phyloP scores from a whole-genome alignment of 2,329 filamentous ascomycete species.

The Microdochium trichocladiopsis region DNA sequence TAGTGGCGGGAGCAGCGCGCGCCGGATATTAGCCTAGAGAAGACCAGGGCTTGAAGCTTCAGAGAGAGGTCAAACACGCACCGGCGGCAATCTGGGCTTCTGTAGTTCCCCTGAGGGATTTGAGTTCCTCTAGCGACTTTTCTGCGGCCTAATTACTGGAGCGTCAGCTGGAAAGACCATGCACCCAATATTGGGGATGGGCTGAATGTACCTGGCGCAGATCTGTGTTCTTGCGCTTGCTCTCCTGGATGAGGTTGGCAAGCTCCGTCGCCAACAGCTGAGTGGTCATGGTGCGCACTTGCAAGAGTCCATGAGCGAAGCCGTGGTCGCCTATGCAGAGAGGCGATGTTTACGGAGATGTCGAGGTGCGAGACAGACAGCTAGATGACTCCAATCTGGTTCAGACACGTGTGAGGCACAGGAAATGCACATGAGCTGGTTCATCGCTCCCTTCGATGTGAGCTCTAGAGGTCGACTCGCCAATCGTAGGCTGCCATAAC shows the following conservation, averaged over 20 bases:
- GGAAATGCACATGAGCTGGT: background rate
- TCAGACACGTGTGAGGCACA: background rate
- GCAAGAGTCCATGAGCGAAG: conserved; percentile 13
- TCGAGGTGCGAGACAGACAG: no score
- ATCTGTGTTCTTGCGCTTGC: conserved; percentile 89
- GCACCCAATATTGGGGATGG: no score
- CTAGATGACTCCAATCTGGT: no score
- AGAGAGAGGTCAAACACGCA: conserved; percentile 27
- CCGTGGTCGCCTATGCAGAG: background rate
- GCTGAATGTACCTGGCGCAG: conserved; percentile 61
- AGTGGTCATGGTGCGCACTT: conserved; percentile 65
- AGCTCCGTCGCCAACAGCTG: conserved; percentile 86
- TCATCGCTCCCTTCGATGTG: no score
- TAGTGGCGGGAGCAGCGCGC: conserved; percentile 11
- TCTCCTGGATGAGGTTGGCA: conserved; percentile 86
- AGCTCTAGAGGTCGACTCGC: no score
- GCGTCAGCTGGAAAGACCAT: background rate
- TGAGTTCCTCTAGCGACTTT: conserved; percentile 86
- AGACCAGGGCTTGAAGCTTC: background rate
- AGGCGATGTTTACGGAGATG: background rate
- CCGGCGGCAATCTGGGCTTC: conserved; percentile 70
- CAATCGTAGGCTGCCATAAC: no score
- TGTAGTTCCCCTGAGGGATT: conserved; percentile 63
- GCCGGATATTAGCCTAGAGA: conserved; percentile 3
- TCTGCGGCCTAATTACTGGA: conserved; percentile 65